Conservation (phyloP, 441 rosid genomes). For the Jatropha podagrica region DNA sequence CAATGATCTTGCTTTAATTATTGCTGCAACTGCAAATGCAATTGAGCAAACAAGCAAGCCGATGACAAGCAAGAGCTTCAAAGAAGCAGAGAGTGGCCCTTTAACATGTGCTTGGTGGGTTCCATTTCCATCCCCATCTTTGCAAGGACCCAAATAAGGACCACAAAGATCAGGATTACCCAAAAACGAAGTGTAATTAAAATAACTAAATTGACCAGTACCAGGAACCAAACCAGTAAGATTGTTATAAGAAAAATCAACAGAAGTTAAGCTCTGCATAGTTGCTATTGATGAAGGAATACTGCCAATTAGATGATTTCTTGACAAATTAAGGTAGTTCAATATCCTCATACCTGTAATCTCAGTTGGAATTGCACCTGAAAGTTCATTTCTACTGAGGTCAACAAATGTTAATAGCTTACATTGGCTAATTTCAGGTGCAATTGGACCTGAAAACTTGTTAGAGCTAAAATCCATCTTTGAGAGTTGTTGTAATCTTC, state of each 20-base stretch:
- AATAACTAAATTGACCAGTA: constrained; percentile 91
- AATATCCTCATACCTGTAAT: constrained; percentile 80
- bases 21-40: constrained; percentile 83
- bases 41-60: constrained; percentile 92
- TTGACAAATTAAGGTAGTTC: constrained; percentile 84
- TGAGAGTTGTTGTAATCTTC: constrained; percentile 76
- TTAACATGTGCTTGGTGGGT: constrained; percentile 53
- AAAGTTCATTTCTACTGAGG: constrained; percentile 80
- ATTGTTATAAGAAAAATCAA: constrained; percentile 93
- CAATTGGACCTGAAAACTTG: constrained; percentile 62
- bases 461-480: constrained; percentile 87
- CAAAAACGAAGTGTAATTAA: constrained; percentile 88
- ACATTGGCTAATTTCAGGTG: constrained; percentile 80
- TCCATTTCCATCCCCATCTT: constrained; percentile 59
- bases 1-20: constrained; percentile 79
- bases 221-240: constrained; percentile 95
- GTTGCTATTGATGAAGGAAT: constrained; percentile 74
- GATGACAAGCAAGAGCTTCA: constrained; percentile 87
- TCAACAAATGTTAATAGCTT: constrained; percentile 84
- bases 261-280: constrained; percentile 95
- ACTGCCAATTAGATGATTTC: constrained; percentile 72
- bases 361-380: constrained; percentile 83
- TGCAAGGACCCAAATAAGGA: constrained; percentile 84
- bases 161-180: constrained; percentile 92
- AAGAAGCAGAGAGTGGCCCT: constrained; percentile 73